phyloP scores from a whole-genome alignment of 1,284 basidiomycete genomes.

The Puccinia triticina region DNA sequence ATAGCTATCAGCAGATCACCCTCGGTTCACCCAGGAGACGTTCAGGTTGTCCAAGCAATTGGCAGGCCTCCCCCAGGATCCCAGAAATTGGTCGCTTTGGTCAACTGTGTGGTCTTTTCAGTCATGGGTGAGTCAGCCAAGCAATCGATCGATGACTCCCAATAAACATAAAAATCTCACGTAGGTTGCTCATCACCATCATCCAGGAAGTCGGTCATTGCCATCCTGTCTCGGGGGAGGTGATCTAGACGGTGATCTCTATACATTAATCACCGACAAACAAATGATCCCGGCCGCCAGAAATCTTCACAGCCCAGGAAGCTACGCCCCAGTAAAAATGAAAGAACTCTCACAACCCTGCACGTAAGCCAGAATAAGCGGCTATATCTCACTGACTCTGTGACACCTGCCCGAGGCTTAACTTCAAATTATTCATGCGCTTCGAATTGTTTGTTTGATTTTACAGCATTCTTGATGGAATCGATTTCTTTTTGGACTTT shows the following conservation, averaged over 20 bases:
- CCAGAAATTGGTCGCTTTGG: constrained; percentile 64
- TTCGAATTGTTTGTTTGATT: not conserved
- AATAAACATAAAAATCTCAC: not conserved
- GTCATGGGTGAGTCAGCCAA: constrained; percentile 66
- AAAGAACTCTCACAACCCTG: constrained; percentile 66
- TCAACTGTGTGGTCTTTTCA: constrained; percentile 74
- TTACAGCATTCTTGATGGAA: constrained; percentile 67
- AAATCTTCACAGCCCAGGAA: constrained; percentile 63
- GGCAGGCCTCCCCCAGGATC: constrained; percentile 64
- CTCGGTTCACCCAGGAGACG: constrained; percentile 72
- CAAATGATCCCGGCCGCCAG: constrained; percentile 64
- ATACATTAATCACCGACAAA: constrained; percentile 64
- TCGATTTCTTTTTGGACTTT: constrained; percentile 73
- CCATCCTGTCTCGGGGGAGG: constrained; percentile 73
- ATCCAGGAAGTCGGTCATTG: constrained; percentile 67
- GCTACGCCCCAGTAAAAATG: constrained; percentile 65
- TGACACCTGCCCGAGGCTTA: not conserved
- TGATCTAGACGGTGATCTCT: constrained; percentile 71
- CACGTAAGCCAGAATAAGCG: constrained; percentile 58
- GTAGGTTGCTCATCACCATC: not conserved
- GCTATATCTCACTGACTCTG: not conserved
- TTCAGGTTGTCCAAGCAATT: constrained; percentile 72
- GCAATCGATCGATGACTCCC: not conserved
- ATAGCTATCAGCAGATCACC: constrained; percentile 70
- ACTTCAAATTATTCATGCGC: not conserved